These are phyloP conservation scores for Cercospora zeina DNA, from an alignment of 2,329 filamentous ascomycete genomes.

Conservation along the genomic window DNA sequence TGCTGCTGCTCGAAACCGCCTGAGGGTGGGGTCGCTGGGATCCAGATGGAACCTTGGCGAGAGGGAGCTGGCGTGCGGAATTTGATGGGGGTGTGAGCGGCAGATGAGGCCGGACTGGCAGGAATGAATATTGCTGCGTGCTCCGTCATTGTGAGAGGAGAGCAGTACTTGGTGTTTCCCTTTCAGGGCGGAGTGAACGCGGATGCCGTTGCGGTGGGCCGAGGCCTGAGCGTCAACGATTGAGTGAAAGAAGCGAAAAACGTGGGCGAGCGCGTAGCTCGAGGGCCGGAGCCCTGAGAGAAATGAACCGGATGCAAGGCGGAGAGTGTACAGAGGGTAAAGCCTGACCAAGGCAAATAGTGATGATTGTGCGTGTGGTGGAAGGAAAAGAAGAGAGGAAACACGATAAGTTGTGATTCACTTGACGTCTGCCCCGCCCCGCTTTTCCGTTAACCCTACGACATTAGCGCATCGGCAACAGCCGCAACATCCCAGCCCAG, in stretches of 20 bases:
- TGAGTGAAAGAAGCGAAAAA: not conserved
- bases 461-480: not conserved
- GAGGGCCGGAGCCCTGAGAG: constrained; percentile 15
- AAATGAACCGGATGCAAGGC: constrained; percentile 10
- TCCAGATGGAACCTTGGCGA: constrained; percentile 16
- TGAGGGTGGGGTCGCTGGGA: constrained; percentile 11
- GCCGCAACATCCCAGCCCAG: not conserved
- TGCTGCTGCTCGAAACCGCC: constrained; percentile 6
- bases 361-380: constrained; percentile 5
- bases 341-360: constrained; percentile 19
- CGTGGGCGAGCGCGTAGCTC: constrained; percentile 10
- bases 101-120: constrained; percentile 17
- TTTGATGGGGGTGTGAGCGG: constrained; percentile 14
- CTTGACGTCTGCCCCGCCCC: constrained; percentile 5
- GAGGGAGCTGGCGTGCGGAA: constrained; percentile 14
- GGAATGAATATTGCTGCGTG: constrained; percentile 21
- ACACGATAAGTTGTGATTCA: constrained; percentile 5
- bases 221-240: constrained; percentile 1
- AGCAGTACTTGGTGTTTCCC: not conserved
- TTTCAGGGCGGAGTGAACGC: not conserved
- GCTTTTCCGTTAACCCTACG: constrained; percentile 10
- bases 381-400: constrained; percentile 3
- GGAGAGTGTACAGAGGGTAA: constrained; percentile 4
- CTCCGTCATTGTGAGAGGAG: constrained; percentile 9
- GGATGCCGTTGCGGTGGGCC: not conserved